Conservation (phyloP, 805 yeast genomes). For the Lipomyces yamanashiensis region DNA sequence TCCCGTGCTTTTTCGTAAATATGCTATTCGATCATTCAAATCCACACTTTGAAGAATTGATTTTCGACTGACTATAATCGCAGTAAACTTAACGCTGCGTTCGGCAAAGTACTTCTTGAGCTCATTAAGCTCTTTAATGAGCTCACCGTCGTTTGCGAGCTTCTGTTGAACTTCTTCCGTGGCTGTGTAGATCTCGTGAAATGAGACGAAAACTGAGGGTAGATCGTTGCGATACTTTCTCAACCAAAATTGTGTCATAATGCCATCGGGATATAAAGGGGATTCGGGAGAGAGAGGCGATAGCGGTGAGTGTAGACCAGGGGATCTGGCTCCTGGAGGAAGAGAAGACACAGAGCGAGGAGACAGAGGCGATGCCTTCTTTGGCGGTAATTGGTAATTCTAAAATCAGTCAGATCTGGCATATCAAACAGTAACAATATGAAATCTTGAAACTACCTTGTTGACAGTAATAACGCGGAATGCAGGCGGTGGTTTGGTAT, state of each 20-base stretch:
- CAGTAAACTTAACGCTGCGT: slow-evolving; percentile 46
- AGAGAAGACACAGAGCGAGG: slow-evolving; percentile 27
- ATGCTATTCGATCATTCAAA: slow-evolving; percentile 46
- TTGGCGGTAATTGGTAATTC: slow-evolving; percentile 29
- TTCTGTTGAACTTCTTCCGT: slow-evolving; percentile 41
- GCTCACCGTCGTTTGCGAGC: slow-evolving; percentile 40
- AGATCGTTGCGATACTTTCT: slow-evolving; percentile 53
- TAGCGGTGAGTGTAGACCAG: slow-evolving; percentile 41
- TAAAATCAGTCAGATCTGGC: background rate
- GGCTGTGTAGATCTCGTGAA: slow-evolving; percentile 48
- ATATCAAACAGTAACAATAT: background rate
- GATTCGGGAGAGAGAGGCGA: slow-evolving; percentile 56
- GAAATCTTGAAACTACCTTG: slow-evolving; percentile 12
- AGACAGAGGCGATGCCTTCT: slow-evolving; percentile 29
- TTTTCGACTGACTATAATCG: slow-evolving; percentile 46
- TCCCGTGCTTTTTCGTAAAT: slow-evolving; percentile 51
- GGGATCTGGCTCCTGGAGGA: slow-evolving; percentile 10
- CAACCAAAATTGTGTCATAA: slow-evolving; percentile 57
- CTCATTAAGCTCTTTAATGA: slow-evolving; percentile 48
- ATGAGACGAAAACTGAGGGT: slow-evolving; percentile 56
- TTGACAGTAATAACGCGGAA: slow-evolving; percentile 26
- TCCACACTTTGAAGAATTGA: slow-evolving; percentile 41
- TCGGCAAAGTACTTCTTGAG: slow-evolving; percentile 45
- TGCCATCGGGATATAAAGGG: slow-evolving; percentile 49
- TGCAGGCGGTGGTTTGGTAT: slow-evolving; percentile 5